Conservation (phyloP, 2,329 filamentous ascomycete species). For the Penicillium italicum region DNA sequence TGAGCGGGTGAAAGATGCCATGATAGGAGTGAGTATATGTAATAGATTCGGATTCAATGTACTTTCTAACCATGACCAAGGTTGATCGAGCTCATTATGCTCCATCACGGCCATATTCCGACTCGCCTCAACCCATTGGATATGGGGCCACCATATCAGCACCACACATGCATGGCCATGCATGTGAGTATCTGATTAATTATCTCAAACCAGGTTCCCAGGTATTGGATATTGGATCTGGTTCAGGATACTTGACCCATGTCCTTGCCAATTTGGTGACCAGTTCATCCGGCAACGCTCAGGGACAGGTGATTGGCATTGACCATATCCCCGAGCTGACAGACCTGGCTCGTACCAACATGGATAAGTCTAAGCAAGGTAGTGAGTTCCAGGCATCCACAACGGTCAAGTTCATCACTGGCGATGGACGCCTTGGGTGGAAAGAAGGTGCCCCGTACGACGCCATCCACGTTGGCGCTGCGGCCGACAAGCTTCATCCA, state of each 20-base stretch:
- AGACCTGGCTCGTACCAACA: slow-evolving; percentile 62
- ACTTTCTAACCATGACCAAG: slow-evolving; percentile 41
- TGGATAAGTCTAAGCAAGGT: slow-evolving; percentile 61
- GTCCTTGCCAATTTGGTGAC: slow-evolving; percentile 73
- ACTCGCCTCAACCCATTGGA: slow-evolving; percentile 67
- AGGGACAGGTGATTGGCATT: slow-evolving; percentile 62
- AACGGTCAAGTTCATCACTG: slow-evolving; percentile 67
- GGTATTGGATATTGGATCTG: slow-evolving; percentile 71
- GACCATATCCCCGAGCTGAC: slow-evolving; percentile 68
- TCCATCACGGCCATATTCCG: slow-evolving; percentile 66
- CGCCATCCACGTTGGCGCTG: slow-evolving; percentile 92
- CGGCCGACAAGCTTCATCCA: slow-evolving; percentile 68
- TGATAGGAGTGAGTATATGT: slow-evolving; percentile 58
- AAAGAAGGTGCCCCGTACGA: slow-evolving; percentile 65
- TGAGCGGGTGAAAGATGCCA: slow-evolving; percentile 70
- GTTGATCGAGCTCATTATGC: slow-evolving; percentile 88
- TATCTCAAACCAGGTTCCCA: slow-evolving; percentile 53
- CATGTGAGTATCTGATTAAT: slow-evolving; percentile 60
- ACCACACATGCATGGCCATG: slow-evolving; percentile 68
- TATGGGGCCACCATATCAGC: slow-evolving; percentile 67
- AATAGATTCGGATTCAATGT: neutral
- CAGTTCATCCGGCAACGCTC: slow-evolving; percentile 26
- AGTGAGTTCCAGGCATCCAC: slow-evolving; percentile 59
- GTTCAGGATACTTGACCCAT: slow-evolving; percentile 81
- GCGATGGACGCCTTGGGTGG: slow-evolving; percentile 69